These are phyloP conservation scores for Skeletonema grethae DNA, from an alignment of 108 stramenopile species.

Conservation along the genomic window DNA sequence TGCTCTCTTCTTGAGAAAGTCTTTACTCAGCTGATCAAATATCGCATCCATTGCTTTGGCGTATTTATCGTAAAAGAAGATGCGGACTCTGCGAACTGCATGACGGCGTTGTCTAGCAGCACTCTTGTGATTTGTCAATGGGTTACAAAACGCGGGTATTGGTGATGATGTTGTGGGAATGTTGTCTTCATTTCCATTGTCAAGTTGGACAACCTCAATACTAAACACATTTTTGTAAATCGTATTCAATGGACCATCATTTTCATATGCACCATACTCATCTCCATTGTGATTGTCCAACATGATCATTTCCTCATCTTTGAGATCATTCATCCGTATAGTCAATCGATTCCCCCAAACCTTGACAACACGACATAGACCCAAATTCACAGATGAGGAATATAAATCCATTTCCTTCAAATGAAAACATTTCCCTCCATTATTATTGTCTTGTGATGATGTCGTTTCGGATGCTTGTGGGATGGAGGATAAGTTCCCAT, in stretches of 20 bases:
- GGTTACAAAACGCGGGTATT: conserved; percentile 14
- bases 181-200: conserved; percentile 6
- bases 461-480: conserved; percentile 36
- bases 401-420: conserved; percentile 54
- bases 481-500: conserved; percentile 17
- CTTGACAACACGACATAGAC: conserved; percentile 42
- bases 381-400: conserved; percentile 33
- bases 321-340: conserved; percentile 32
- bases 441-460: conserved; percentile 11
- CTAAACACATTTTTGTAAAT: conserved; percentile 55
- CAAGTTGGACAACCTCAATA: conserved; percentile 58
- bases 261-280: conserved; percentile 33
- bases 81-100: conserved; percentile 37
- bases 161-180: conserved; percentile 9
- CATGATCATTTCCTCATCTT: not conserved
- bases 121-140: conserved; percentile 9
- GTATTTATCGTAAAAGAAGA: conserved; percentile 73
- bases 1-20: conserved; percentile 8
- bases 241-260: conserved; percentile 64
- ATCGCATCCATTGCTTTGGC: conserved; percentile 46
- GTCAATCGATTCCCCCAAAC: conserved; percentile 58
- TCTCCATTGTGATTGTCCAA: not conserved
- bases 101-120: conserved; percentile 37
- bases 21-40: conserved; percentile 14
- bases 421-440: conserved; percentile 21